A percentile compares a stretch with the other conserved stretches of the same genome.
Conservation (phyloP, 106 monocot species). For the Gastrodia elata region DNA sequence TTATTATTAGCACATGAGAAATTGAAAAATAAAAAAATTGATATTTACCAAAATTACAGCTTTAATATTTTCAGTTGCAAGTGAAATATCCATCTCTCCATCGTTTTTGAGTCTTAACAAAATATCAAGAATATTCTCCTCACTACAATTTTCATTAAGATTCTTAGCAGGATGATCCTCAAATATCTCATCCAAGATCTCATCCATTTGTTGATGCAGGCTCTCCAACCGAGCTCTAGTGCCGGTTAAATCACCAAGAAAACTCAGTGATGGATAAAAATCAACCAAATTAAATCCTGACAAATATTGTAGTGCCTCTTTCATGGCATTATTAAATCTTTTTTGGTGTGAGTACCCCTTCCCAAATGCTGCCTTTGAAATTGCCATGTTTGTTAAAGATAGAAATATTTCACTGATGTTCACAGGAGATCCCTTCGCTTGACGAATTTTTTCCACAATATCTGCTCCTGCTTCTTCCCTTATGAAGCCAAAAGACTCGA, state of each 20-base stretch:
- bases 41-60: slow-evolving; percentile 3
- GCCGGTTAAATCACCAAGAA: too few species aligned
- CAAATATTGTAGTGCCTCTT: too few species aligned
- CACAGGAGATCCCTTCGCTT: not conserved
- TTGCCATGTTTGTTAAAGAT: not conserved
- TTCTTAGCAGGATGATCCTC: not conserved
- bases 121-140: not conserved
- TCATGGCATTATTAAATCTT: not conserved
- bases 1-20: too few species aligned
- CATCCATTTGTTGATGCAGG: not conserved
- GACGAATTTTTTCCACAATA: not conserved
- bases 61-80: not conserved
- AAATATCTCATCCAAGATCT: slow-evolving; percentile 9
- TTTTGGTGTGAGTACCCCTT: not conserved
- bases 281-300: too few species aligned
- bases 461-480: not conserved
- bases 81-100: not conserved
- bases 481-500: not conserved
- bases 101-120: not conserved
- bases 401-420: not conserved
- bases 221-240: too few species aligned
- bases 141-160: not conserved
- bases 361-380: not conserved
- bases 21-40: too few species aligned
- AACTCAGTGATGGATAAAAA: too few species aligned